Percentiles rank a stretch among this genome's conserved stretches.
Conservation (phyloP, 176 grass and related monocot species). For the Echinochloa phyllopogon region DNA sequence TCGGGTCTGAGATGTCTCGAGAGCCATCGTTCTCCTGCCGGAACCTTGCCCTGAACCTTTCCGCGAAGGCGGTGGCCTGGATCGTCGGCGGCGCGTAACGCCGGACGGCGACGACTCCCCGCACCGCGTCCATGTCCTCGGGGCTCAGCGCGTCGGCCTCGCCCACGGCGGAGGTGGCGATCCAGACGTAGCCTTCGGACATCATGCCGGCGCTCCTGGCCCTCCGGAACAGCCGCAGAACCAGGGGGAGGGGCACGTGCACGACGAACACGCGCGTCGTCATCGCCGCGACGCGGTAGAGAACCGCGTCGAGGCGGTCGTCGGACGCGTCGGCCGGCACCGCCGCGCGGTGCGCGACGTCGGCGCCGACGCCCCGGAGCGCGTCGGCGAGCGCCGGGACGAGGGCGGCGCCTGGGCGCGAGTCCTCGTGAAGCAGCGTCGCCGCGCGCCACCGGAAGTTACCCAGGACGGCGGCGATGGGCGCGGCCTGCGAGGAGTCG, state of each 20-base stretch:
- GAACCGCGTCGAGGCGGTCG: conserved; percentile 41
- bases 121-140: conserved; percentile 34
- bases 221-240: conserved; percentile 41
- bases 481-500: conserved; percentile 40
- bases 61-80: conserved; percentile 3
- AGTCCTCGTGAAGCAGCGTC: conserved; percentile 58
- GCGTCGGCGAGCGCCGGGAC: conserved; percentile 53
- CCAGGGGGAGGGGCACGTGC: conserved; percentile 40
- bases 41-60: conserved; percentile 27
- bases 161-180: conserved; percentile 45
- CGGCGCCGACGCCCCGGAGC: neutral
- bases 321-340: conserved; percentile 42
- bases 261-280: conserved; percentile 61
- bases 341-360: conserved; percentile 43
- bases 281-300: conserved; percentile 42
- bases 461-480: conserved; percentile 24
- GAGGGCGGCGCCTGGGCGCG: conserved; percentile 43
- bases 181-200: conserved; percentile 55
- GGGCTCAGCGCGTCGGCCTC: neutral
- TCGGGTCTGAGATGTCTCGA: neutral
- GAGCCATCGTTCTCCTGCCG: conserved; percentile 7
- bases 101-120: conserved; percentile 43
- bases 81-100: neutral
- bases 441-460: conserved; percentile 47
- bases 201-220: conserved; percentile 54